Conservation (phyloP, 345 rosid genomes). For the Gossypium rotundifolium region DNA sequence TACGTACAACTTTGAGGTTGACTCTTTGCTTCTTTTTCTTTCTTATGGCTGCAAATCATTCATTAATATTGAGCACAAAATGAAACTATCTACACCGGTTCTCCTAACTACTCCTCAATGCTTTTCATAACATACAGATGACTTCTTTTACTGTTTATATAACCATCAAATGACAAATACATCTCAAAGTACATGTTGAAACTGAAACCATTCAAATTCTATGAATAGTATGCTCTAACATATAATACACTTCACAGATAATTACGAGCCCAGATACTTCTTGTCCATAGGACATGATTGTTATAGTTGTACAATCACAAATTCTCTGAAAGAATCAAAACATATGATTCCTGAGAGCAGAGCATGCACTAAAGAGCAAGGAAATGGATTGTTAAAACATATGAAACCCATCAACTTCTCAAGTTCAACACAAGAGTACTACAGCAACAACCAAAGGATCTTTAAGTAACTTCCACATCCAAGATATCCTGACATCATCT, state of each 20-base stretch:
- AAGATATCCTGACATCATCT: neutral
- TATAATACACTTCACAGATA: neutral
- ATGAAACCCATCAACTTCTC: neutral
- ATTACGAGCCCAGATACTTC: neutral
- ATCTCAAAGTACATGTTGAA: neutral
- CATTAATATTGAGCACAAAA: neutral
- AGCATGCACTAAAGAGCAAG: neutral
- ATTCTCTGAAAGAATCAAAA: neutral
- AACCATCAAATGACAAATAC: neutral
- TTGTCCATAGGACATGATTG: neutral
- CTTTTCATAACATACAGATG: neutral
- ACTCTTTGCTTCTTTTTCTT: neutral
- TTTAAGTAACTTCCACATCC: neutral
- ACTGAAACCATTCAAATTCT: neutral
- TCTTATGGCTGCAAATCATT: neutral
- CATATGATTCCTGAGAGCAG: neutral
- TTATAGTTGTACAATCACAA: neutral
- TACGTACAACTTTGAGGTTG: neutral
- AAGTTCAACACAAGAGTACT: neutral
- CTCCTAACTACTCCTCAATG: neutral
- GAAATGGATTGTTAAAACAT: neutral
- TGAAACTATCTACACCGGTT: neutral
- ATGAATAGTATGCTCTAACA: neutral
- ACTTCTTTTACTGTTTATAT: neutral
- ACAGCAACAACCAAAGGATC: neutral